A percentile compares a stretch with the other conserved stretches of the same genome.
Evolutionary conservation across 257 asterid species (phyloP).

Genomic region (Lycium barbarum): DNA sequence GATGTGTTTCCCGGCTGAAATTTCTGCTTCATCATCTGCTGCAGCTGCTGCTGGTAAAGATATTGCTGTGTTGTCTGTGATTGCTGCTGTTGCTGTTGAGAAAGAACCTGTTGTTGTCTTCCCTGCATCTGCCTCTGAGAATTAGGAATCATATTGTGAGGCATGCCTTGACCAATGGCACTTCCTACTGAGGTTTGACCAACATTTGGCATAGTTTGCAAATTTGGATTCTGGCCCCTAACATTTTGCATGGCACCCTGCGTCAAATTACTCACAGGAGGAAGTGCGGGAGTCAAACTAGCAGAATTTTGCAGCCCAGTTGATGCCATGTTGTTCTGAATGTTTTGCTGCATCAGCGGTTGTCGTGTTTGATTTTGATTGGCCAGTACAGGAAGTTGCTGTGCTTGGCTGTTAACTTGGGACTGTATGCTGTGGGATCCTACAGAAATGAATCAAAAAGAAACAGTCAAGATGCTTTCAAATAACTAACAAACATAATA

Average conservation of each 20-base stretch:
- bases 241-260: slow-evolving; percentile 72
- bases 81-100: slow-evolving; percentile 83
- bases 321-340: slow-evolving; percentile 67
- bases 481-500: slow-evolving; percentile 18
- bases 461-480: slow-evolving; percentile 16
- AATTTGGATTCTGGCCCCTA: slow-evolving; percentile 70
- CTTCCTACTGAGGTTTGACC: slow-evolving; percentile 63
- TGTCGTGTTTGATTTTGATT: slow-evolving; percentile 86
- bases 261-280: slow-evolving; percentile 62
- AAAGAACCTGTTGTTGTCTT: slow-evolving; percentile 73
- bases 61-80: slow-evolving; percentile 70
- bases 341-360: slow-evolving; percentile 71
- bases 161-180: slow-evolving; percentile 77
- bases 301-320: slow-evolving; percentile 72
- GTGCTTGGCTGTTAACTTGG: slow-evolving; percentile 82
- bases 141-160: slow-evolving; percentile 72
- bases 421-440: slow-evolving; percentile 79
- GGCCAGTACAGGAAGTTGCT: slow-evolving; percentile 56
- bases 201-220: slow-evolving; percentile 69
- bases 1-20: slow-evolving; percentile 70
- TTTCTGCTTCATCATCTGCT: slow-evolving; percentile 74
- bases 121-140: slow-evolving; percentile 80
- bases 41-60: slow-evolving; percentile 83
- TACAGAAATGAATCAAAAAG: slow-evolving; percentile 38
- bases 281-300: slow-evolving; percentile 65